Conservation (phyloP, 2,329 filamentous ascomycete genomes). For the Penicillium thymicola region DNA sequence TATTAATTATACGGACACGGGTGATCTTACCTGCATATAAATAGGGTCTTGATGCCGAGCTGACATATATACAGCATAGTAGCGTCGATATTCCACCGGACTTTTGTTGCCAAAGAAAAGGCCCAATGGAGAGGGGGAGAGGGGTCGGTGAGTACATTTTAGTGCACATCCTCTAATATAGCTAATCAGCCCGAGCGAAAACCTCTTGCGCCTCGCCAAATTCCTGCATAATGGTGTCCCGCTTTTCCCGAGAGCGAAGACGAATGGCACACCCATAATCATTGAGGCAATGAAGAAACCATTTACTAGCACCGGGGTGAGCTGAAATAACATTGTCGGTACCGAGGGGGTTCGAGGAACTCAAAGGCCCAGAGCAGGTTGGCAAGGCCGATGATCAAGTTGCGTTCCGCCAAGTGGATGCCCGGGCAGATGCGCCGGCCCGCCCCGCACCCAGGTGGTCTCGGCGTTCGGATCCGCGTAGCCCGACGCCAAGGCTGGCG, state of each 20-base stretch:
- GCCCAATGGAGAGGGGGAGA: neutral
- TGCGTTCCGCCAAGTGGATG: constrained; percentile 1
- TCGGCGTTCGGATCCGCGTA: neutral
- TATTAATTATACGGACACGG: neutral
- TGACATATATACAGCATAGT: neutral
- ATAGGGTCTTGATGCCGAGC: neutral
- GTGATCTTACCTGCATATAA: neutral
- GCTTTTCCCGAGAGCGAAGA: neutral
- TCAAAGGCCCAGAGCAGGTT: constrained; percentile 3
- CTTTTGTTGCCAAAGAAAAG: too few relatives aligned
- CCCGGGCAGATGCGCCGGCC: neutral
- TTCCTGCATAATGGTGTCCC: neutral
- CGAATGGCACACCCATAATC: neutral
- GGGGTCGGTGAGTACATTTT: neutral
- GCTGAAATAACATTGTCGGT: neutral
- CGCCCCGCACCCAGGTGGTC: neutral
- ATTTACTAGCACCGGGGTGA: neutral
- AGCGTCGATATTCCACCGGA: neutral
- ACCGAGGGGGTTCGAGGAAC: neutral
- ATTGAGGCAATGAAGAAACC: neutral
- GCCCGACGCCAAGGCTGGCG: neutral
- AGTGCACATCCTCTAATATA: neutral
- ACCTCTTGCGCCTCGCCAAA: neutral
- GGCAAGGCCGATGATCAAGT: neutral
- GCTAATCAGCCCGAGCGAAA: neutral